Base-by-base conservation (phyloP, 768 basidiomycete species). In the Mrakia gelida region DNA sequence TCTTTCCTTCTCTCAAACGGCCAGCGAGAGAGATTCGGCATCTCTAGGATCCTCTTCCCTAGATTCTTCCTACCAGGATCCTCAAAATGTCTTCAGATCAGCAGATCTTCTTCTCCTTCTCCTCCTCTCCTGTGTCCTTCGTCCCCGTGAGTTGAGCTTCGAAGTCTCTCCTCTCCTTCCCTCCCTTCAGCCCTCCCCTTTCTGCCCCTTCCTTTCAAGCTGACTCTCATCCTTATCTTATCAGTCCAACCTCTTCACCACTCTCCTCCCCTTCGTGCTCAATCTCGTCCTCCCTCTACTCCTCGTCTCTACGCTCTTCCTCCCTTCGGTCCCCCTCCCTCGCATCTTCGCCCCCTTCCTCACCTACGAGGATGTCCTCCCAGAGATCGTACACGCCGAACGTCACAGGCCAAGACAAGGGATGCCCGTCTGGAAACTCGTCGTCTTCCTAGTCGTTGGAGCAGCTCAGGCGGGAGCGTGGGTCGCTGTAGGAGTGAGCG, bases 301-400 rank as follows among this genome's bases (percentile, higher is more conserved):
- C 18, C 52, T 56, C 56, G 3, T 59, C 54, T 10, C 23, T 13
- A 4, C 26, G 1, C 56, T 73, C 32, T 9, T 62, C 73, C 30
- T 41, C 21, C 73, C 73, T 21, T 11, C 54, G 5, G 0, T 61
- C 23, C 23, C 59, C 8, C 5, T 11, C 56, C 32, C 56, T 1
- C 10, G 15, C 38, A 15, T 59, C 73, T 38, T 30, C 16, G 28
- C 2, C 9, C 56, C 59, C 15, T 73, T 54, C 59, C 38, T 73
- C 6, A 41, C 59, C 34, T 73, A 59, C 54, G 54, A 61, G 21
- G 73, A 73, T 41, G 41, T 73, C 38, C 32, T 62, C 11, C 59
- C 59, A 2, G 56, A 67, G 2, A 67, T 34, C 32, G 38, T 32
- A 21, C 13, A 30, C 21, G 11, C 73, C 5, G 34, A 62, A 5